Conservation (phyloP, 345 rosid genomes). For the Reutealis trisperma region DNA sequence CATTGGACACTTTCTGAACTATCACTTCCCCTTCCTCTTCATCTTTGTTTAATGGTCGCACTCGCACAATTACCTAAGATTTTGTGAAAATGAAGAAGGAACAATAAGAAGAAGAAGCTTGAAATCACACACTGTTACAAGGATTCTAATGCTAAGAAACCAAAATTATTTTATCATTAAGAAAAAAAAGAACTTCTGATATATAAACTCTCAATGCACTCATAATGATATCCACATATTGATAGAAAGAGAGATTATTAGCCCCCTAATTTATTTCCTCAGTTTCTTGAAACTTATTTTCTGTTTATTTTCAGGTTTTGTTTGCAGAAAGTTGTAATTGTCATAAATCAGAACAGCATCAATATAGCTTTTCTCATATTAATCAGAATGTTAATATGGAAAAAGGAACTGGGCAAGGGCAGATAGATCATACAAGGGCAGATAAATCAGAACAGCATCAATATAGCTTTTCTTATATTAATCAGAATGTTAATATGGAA, state of each 20-base stretch:
- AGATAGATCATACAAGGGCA: no score
- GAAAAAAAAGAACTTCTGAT: background rate
- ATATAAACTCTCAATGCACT: background rate
- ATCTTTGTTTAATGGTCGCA: conserved; percentile 78
- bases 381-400: background rate
- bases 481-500: background rate
- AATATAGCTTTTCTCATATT: background rate
- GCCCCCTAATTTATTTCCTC: background rate
- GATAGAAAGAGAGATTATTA: no score
- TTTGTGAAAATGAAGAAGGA: background rate
- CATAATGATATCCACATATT: background rate
- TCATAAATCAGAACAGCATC: background rate
- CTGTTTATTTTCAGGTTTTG: background rate
- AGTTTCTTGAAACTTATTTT: background rate
- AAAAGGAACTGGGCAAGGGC: background rate
- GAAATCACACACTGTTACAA: background rate
- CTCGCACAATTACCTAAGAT: conserved; percentile 76
- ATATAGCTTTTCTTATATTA: no score
- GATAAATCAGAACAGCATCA: no score
- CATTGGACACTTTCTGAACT: conserved; percentile 57
- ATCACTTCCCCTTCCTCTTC: conserved; percentile 75
- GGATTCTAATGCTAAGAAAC: background rate
- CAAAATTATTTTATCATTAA: conserved; percentile 1
- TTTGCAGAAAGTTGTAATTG: background rate
- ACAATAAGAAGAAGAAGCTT: background rate